phyloP scores from a whole-genome alignment of 2,329 filamentous ascomycete genomes.

The Falciphora oryzae region DNA sequence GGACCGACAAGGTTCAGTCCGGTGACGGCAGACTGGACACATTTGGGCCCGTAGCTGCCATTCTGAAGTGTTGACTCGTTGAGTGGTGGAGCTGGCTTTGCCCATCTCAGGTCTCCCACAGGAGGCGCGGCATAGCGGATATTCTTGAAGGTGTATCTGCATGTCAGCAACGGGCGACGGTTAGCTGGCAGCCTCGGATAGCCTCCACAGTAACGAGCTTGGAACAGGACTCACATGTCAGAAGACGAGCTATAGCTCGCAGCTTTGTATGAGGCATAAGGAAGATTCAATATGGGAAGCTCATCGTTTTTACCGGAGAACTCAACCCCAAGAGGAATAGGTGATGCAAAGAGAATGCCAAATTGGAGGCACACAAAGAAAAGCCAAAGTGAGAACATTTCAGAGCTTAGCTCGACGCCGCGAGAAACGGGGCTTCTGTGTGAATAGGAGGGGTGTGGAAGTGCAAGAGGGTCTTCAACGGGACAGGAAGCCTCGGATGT shows the following conservation, averaged over 20 bases:
- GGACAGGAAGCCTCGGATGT: no score
- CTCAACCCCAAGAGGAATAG: neutral
- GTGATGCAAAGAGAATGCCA: neutral
- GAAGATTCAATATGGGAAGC: constrained; percentile 20
- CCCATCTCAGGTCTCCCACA: constrained; percentile 32
- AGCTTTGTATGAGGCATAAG: constrained; percentile 21
- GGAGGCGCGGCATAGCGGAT: constrained; percentile 39
- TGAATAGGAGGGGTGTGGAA: no score
- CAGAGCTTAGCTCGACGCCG: no score
- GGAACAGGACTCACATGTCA: constrained; percentile 18
- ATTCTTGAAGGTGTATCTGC: constrained; percentile 34
- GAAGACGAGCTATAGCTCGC: constrained; percentile 16
- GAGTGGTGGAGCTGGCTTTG: constrained; percentile 25
- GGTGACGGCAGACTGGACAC: constrained; percentile 20
- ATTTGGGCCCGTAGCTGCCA: constrained; percentile 21
- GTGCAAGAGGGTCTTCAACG: no score
- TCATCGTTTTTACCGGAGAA: neutral
- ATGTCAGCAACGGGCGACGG: neutral
- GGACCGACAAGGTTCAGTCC: constrained; percentile 26
- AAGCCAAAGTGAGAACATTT: neutral
- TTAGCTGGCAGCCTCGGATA: neutral
- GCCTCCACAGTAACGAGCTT: neutral
- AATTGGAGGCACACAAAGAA: neutral
- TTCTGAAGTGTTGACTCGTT: constrained; percentile 20
- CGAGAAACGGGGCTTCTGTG: no score